These are phyloP conservation scores for Marvania coccoides DNA, from an alignment of 139 green algal species.

Conservation along the genomic window DNA sequence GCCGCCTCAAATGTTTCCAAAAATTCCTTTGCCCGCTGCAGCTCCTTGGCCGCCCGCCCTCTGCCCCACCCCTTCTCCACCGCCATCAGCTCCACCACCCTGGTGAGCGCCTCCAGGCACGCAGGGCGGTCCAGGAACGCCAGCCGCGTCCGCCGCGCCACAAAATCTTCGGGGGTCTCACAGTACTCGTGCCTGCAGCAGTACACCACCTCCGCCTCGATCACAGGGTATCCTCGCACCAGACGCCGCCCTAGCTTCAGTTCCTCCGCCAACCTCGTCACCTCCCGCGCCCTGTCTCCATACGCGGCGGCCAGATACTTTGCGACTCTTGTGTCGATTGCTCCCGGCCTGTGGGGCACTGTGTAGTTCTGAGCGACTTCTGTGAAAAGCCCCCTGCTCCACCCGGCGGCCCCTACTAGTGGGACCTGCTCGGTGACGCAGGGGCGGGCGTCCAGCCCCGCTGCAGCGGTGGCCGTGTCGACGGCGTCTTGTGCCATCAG, in stretches of 20 bases:
- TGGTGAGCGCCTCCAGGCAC: constrained; percentile 57
- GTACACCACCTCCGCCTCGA: constrained; percentile 92
- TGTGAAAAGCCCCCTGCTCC: constrained; percentile 59
- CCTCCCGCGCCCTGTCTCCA: constrained; percentile 62
- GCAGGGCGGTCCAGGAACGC: constrained; percentile 88
- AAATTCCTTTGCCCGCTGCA: constrained; percentile 41
- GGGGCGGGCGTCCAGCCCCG: constrained; percentile 17
- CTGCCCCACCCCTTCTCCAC: constrained; percentile 55
- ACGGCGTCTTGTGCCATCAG: constrained; percentile 81
- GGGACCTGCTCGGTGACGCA: constrained; percentile 60
- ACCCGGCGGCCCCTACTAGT: constrained; percentile 66
- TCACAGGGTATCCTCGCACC: constrained; percentile 74
- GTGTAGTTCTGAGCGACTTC: constrained; percentile 74
- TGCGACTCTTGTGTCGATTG: constrained; percentile 57
- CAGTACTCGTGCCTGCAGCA: constrained; percentile 76
- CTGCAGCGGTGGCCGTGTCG: constrained; percentile 39
- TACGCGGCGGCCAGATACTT: constrained; percentile 73
- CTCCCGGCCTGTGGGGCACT: constrained; percentile 65
- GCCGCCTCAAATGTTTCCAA: constrained; percentile 58
- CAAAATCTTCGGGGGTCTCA: constrained; percentile 84
- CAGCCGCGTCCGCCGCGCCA: constrained; percentile 81
- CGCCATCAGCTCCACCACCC: constrained; percentile 67
- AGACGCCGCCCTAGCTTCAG: constrained; percentile 62
- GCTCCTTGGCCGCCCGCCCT: constrained; percentile 33
- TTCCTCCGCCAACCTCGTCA: constrained; percentile 70